Evolutionary conservation across 129 eudicot species (phyloP).

Genomic region (Lonicera japonica): DNA sequence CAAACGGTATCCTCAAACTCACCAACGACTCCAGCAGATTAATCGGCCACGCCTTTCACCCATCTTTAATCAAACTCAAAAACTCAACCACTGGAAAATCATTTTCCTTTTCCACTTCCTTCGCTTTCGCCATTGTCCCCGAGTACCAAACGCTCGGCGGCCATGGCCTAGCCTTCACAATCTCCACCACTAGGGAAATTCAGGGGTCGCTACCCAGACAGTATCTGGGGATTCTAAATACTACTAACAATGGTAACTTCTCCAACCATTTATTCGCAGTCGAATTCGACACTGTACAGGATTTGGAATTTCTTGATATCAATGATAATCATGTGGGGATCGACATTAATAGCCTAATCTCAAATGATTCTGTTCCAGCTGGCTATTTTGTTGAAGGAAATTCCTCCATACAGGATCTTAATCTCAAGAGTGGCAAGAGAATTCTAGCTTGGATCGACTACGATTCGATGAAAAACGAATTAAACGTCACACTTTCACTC

Average conservation of each 20-base stretch:
- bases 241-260: constrained; percentile 46
- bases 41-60: constrained; percentile 56
- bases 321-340: constrained; percentile 72
- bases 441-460: constrained; percentile 82
- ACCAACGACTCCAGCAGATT: constrained; percentile 37
- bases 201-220: constrained; percentile 59
- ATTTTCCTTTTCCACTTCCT: constrained; percentile 63
- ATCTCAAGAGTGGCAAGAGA: constrained; percentile 39
- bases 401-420: constrained; percentile 34
- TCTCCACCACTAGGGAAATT: constrained; percentile 42
- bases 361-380: constrained; percentile 51
- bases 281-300: constrained; percentile 70
- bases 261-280: constrained; percentile 74
- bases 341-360: constrained; percentile 47
- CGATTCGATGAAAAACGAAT: constrained; percentile 31
- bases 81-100: constrained; percentile 32
- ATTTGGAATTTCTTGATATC: constrained; percentile 52
- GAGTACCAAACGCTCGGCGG: constrained; percentile 57
- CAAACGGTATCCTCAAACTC: constrained; percentile 37
- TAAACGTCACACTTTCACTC: constrained; percentile 55
- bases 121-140: constrained; percentile 61
- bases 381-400: constrained; percentile 40
- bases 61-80: constrained; percentile 36
- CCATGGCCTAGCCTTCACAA: constrained; percentile 72
- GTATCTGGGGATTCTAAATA: constrained; percentile 64